A percentile compares a stretch with the other conserved stretches of the same genome.
phyloP scores from a whole-genome alignment of 495 filamentous ascomycete species.

The Tuber indicum region DNA sequence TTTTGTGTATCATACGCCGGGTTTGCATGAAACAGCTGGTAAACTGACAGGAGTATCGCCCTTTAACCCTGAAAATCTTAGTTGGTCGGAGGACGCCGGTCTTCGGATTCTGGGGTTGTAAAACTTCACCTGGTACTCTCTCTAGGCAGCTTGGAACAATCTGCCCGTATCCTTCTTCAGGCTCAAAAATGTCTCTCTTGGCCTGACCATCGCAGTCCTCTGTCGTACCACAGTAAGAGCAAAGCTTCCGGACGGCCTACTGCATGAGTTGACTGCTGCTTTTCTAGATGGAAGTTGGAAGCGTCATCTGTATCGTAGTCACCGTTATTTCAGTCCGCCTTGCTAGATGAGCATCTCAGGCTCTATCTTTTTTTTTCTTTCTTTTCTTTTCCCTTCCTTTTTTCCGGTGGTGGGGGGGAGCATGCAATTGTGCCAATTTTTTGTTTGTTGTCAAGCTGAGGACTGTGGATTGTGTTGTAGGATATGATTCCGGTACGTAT shows the following conservation, averaged over 20 bases:
- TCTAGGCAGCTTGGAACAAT: not conserved
- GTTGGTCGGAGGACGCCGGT: not conserved
- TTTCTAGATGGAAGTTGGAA: not conserved
- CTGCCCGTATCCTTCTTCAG: not conserved
- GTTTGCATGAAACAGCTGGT: not conserved
- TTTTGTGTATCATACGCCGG: not conserved
- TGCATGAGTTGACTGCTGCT: not conserved
- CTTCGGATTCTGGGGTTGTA: not conserved
- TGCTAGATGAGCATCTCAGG: not conserved
- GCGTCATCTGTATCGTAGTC: not conserved
- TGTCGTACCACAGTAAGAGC: not conserved
- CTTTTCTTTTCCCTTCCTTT: not conserved
- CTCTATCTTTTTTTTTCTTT: not conserved
- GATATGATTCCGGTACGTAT: not conserved
- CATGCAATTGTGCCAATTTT: not conserved
- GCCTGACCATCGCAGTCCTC: not conserved
- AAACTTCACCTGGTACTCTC: not conserved
- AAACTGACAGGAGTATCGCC: not conserved
- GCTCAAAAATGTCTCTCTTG: not conserved
- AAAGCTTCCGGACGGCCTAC: not conserved
- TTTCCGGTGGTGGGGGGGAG: not conserved
- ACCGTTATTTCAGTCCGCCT: not conserved
- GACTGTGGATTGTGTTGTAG: not conserved
- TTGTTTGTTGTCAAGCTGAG: conserved; percentile 5
- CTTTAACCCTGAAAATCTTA: not conserved